Evolutionary conservation across 148 eudicot species (phyloP).

Genomic region (Fallopia convolvulus): DNA sequence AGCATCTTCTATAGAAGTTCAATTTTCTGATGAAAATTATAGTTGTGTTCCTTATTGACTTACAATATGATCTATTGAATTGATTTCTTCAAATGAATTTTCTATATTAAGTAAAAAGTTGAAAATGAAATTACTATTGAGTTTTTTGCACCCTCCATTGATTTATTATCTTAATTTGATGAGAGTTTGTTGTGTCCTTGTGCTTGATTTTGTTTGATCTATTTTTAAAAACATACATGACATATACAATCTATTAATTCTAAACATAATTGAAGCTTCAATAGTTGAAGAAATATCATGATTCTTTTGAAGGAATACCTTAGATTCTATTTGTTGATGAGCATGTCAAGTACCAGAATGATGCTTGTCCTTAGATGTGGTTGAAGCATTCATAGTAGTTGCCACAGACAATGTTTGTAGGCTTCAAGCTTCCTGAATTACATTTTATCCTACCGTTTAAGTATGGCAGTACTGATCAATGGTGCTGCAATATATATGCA

Average conservation of each 20-base stretch:
- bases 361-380: neutral
- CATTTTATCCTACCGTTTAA: neutral
- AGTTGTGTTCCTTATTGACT: neutral
- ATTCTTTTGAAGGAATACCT: neutral
- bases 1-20: neutral
- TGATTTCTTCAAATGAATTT: neutral
- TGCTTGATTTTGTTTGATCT: too few species aligned
- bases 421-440: neutral
- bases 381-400: neutral
- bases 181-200: too few species aligned
- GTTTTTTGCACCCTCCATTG: too few species aligned
- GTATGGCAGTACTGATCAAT: conserved; percentile 5
- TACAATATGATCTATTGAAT: neutral
- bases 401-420: neutral
- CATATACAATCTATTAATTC: neutral
- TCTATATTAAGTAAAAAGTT: neutral
- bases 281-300: neutral
- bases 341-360: neutral
- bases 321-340: neutral
- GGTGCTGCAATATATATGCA: conserved; percentile 29
- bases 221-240: too few species aligned
- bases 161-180: too few species aligned
- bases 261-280: neutral
- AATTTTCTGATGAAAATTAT: neutral
- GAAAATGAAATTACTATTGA: neutral